Evolutionary conservation across 2,329 filamentous ascomycete species (phyloP), one percentile per base, ranked within the genome.

Genomic region (Trichoderma atroviride): DNA sequence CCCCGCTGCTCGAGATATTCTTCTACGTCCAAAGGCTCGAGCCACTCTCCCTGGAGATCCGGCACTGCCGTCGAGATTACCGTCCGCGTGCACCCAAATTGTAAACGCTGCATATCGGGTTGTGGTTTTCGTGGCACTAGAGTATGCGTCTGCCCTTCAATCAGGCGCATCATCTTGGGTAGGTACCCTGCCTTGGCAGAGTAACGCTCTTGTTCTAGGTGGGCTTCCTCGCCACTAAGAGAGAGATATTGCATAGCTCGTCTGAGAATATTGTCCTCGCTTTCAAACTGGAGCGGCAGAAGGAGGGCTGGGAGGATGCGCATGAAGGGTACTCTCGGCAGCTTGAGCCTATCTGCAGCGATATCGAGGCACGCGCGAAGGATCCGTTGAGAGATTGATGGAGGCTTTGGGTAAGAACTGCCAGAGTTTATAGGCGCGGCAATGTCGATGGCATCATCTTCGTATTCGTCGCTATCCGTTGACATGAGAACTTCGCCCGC

Each of bases 1-100:
- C 68, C 68, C 6, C 68, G 47, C 59, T 69, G 68, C 27, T 62
- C 68, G 29, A 69, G 68, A 56, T 69, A 69, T 27, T 69, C 68
- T 24, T 69, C 68, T 19, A 69, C 68, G 33, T 69, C 68, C 10
- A 31, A 65, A 14, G 68, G 52, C 24, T 67, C 68, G 13, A 69
- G 68, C 68, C 68, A 69, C 22, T 69, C 68, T 7, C 68, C 68
- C 24, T 67, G 50, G 24, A 66, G 40, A 43, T 62, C 62, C 5
- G 68, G 68, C 5, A 69, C 24, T 22, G 58, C 68, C 22, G 68
- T 69, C 11, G 63, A n/a, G 24, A 69, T 50, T 24, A 67, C 57
- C 27, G 68, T 69, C 31, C 68, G 37, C 4, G 68, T 69, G 31
- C 31, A 53, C 24, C 68, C 68, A 33, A 69, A 67, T 31, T 59